Evolutionary conservation across 2,329 filamentous ascomycete species (phyloP).

Genomic region (Cryphonectria nitschkei): DNA sequence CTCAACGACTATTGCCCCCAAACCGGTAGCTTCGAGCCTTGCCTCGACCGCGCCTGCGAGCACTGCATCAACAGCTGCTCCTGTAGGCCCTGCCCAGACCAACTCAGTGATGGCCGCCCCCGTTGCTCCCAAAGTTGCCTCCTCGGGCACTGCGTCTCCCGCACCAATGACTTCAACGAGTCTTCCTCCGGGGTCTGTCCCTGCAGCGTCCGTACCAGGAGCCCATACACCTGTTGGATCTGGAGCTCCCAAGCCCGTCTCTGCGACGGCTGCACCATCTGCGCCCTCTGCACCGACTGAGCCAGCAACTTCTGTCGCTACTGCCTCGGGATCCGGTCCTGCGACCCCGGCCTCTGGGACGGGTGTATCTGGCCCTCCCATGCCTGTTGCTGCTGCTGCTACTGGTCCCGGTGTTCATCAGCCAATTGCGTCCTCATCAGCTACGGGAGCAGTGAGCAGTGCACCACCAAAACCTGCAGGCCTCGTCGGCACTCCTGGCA

Average conservation of each 20-base stretch:
- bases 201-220: not conserved
- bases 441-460: not conserved
- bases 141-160: not conserved
- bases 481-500: not conserved
- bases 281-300: not conserved
- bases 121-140: not conserved
- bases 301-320: not conserved
- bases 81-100: constrained; percentile 3
- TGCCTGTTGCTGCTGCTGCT: not conserved
- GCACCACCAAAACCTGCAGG: not conserved
- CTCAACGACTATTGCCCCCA: not conserved
- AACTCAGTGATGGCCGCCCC: not conserved
- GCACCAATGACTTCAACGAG: not conserved
- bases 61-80: not conserved
- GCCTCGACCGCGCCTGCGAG: not conserved
- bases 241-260: not conserved
- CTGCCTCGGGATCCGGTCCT: not conserved
- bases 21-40: not conserved
- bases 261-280: not conserved
- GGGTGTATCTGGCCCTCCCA: not conserved
- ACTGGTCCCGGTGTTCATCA: not conserved
- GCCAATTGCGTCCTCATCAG: not conserved
- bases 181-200: not conserved
- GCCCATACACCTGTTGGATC: not conserved
- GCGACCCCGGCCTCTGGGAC: not conserved